These are phyloP conservation scores for Colletotrichum sp. DNA, from an alignment of 2,329 filamentous ascomycete species.

Conservation along the genomic window DNA sequence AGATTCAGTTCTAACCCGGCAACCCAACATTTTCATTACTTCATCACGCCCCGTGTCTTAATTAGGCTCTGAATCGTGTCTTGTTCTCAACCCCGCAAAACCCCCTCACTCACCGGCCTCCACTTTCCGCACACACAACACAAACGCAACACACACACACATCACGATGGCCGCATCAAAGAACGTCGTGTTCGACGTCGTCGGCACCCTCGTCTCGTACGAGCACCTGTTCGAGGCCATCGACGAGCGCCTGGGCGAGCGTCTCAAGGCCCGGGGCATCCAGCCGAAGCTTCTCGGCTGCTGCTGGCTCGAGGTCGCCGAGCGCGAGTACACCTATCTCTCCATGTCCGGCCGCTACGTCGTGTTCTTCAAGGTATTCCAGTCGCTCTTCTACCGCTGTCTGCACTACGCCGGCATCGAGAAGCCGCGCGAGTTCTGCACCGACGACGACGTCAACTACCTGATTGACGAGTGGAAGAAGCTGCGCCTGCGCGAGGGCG, in stretches of 20 bases:
- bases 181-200: conserved; percentile 56
- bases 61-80: neutral
- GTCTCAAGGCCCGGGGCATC: conserved; percentile 42
- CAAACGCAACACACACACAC: neutral
- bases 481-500: conserved; percentile 40
- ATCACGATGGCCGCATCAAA: conserved; percentile 29
- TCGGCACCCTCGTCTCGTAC: conserved; percentile 55
- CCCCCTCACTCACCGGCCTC: neutral
- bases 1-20: neutral
- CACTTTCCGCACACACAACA: neutral
- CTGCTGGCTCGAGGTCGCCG: conserved; percentile 50
- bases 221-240: conserved; percentile 47
- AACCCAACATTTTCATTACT: neutral
- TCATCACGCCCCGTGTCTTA: neutral
- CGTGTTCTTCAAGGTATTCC: conserved; percentile 46
- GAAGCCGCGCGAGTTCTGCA: conserved; percentile 45
- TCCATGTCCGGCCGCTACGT: conserved; percentile 47
- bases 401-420: conserved; percentile 47
- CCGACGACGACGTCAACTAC: conserved; percentile 44
- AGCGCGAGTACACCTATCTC: conserved; percentile 56
- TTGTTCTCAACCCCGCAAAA: neutral
- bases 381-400: conserved; percentile 52
- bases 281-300: conserved; percentile 49
- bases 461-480: conserved; percentile 42
- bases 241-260: conserved; percentile 43